phyloP scores from a whole-genome alignment of 768 basidiomycete species.

The Tricholoma flavovirens region DNA sequence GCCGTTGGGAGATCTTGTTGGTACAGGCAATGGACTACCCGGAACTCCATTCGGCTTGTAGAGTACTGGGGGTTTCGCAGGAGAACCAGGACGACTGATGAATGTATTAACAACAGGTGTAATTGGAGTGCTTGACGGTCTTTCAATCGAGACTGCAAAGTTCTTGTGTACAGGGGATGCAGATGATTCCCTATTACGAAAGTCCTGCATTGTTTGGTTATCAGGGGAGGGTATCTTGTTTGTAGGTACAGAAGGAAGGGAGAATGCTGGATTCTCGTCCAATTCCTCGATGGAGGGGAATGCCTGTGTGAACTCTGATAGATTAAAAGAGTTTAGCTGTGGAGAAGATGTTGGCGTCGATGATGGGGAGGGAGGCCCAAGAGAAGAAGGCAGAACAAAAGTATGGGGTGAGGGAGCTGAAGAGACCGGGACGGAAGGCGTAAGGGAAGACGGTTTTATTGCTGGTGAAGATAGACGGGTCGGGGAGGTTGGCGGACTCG shows the following conservation, averaged over 20 bases:
- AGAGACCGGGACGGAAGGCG: constrained; percentile 29
- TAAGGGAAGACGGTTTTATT: constrained; percentile 18
- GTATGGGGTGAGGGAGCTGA: constrained; percentile 49
- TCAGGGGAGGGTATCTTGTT: constrained; percentile 27
- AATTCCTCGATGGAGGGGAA: constrained; percentile 79
- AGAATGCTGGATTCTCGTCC: constrained; percentile 47
- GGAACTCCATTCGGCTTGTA: constrained; percentile 36
- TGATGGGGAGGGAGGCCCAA: constrained; percentile 73
- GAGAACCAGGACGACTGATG: constrained; percentile 60
- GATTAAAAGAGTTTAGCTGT: constrained; percentile 28
- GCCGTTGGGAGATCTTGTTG: constrained; percentile 27
- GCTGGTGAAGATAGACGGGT: constrained; percentile 26
- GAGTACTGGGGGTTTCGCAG: constrained; percentile 31
- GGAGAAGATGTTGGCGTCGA: constrained; percentile 67
- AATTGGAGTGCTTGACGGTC: constrained; percentile 69
- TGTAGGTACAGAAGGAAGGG: constrained; percentile 45
- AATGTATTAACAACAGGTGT: constrained; percentile 52
- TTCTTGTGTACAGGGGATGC: constrained; percentile 30
- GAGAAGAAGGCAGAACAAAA: constrained; percentile 61
- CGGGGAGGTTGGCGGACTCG: constrained; percentile 39
- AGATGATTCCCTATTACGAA: constrained; percentile 22
- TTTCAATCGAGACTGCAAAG: constrained; percentile 39
- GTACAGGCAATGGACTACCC: constrained; percentile 19
- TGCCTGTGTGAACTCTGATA: constrained; percentile 57
- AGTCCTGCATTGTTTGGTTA: constrained; percentile 16